A percentile compares a stretch with the other conserved stretches of the same genome.
Evolutionary conservation across 345 rosid genomes (phyloP).

Genomic region (Brassica incana): DNA sequence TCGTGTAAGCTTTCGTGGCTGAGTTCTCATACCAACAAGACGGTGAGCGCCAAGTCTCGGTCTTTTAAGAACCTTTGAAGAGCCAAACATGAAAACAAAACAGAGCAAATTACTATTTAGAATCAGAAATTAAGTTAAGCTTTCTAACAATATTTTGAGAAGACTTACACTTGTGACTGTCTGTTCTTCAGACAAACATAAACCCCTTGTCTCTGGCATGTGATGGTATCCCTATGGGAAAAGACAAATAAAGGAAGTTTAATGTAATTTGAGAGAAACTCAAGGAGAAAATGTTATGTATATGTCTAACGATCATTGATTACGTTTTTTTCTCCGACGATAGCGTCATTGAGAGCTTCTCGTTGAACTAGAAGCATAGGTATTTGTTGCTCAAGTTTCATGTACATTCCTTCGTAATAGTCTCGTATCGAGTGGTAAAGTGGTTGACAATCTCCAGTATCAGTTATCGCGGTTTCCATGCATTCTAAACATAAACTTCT

Average conservation of each 20-base stretch:
- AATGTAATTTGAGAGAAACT: not conserved
- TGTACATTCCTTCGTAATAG: conserved; percentile 89
- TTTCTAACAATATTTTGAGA: not conserved
- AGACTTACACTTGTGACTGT: conserved; percentile 80
- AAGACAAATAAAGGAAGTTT: not conserved
- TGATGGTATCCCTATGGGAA: conserved; percentile 78
- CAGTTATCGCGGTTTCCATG: conserved; percentile 93
- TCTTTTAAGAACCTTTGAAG: conserved; percentile 56
- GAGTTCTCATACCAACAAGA: conserved; percentile 74
- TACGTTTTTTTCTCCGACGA: conserved; percentile 83
- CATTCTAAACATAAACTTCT: conserved; percentile 84
- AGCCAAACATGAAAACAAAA: not conserved
- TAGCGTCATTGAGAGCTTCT: conserved; percentile 93
- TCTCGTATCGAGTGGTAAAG: conserved; percentile 92
- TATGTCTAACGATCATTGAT: not conserved
- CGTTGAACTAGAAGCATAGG: conserved; percentile 97
- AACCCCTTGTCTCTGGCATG: conserved; percentile 95
- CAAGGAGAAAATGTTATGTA: not conserved
- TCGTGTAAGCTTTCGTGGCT: conserved; percentile 68
- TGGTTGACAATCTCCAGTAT: conserved; percentile 92
- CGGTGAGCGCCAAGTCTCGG: conserved; percentile 69
- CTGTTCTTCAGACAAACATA: conserved; percentile 95
- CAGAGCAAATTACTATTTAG: conserved; percentile 10
- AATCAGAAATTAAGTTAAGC: not conserved
- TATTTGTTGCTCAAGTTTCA: conserved; percentile 89